Evolutionary conservation across 345 rosid genomes (phyloP).

Genomic region (Theobroma cacao): DNA sequence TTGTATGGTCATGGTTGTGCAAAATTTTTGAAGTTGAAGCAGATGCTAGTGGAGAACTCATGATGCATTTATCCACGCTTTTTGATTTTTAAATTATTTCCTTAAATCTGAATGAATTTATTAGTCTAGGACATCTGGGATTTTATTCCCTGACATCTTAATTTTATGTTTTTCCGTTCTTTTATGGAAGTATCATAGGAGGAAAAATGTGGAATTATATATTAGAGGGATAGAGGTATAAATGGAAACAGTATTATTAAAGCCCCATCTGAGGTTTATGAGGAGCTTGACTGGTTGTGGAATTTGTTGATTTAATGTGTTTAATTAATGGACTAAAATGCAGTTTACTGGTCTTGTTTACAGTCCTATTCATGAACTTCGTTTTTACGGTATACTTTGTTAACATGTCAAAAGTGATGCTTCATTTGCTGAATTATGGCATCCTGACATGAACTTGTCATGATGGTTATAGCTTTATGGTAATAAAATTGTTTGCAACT

Average conservation of each 20-base stretch:
- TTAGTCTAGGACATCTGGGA: slow-evolving; percentile 1
- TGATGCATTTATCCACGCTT: background rate
- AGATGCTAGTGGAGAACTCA: background rate
- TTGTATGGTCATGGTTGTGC: background rate
- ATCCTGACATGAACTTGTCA: background rate
- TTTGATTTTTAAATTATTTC: background rate
- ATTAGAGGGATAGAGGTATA: background rate
- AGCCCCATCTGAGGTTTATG: background rate
- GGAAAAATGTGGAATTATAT: background rate
- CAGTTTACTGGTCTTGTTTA: background rate
- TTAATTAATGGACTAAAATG: background rate
- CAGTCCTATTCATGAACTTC: background rate
- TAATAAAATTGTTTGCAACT: background rate
- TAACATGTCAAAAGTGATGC: background rate
- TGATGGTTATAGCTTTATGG: background rate
- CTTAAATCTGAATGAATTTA: background rate
- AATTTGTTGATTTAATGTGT: background rate
- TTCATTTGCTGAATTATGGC: background rate
- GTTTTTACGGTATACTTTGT: background rate
- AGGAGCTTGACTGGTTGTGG: background rate
- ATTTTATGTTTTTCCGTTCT: background rate
- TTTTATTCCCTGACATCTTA: background rate
- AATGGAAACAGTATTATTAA: background rate
- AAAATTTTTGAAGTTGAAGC: background rate
- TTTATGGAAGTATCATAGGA: background rate